These are phyloP conservation scores for Colletotrichum orchidophilum DNA, from an alignment of 2,329 filamentous ascomycete species.

Conservation along the genomic window DNA sequence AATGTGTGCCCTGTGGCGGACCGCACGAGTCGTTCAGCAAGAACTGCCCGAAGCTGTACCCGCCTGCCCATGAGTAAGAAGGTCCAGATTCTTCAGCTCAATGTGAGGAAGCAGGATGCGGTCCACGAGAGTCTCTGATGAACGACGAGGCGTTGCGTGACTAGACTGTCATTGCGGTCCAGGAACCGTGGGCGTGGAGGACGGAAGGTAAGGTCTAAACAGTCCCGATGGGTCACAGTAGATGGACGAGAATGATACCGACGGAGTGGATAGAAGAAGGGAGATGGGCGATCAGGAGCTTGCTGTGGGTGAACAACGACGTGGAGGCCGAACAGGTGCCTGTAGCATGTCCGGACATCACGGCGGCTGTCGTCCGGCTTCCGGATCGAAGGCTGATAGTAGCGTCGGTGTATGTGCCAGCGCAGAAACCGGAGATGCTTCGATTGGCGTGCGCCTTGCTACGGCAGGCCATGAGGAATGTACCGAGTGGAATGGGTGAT, in stretches of 20 bases:
- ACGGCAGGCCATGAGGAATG: background rate
- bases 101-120: conserved; percentile 29
- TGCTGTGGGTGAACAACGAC: conserved; percentile 35
- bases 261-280: conserved; percentile 23
- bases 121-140: conserved; percentile 35
- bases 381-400: background rate
- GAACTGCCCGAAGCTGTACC: conserved; percentile 36
- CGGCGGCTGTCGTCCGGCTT: background rate
- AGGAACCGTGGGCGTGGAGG: conserved; percentile 32
- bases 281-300: conserved; percentile 35
- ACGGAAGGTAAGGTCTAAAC: conserved; percentile 31
- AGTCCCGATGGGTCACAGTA: conserved; percentile 31
- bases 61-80: conserved; percentile 34
- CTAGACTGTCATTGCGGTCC: conserved; percentile 29
- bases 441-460: background rate
- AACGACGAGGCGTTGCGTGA: conserved; percentile 34
- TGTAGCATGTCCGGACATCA: background rate
- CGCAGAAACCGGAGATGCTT: background rate
- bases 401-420: background rate
- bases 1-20: conserved; percentile 36
- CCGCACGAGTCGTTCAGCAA: conserved; percentile 37
- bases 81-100: conserved; percentile 34
- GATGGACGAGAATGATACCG: conserved; percentile 33
- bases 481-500: background rate
- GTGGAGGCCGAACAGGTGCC: background rate